Evolutionary conservation across 179 eudicot genomes (phyloP).

Genomic region (Carnegiea gigantea): DNA sequence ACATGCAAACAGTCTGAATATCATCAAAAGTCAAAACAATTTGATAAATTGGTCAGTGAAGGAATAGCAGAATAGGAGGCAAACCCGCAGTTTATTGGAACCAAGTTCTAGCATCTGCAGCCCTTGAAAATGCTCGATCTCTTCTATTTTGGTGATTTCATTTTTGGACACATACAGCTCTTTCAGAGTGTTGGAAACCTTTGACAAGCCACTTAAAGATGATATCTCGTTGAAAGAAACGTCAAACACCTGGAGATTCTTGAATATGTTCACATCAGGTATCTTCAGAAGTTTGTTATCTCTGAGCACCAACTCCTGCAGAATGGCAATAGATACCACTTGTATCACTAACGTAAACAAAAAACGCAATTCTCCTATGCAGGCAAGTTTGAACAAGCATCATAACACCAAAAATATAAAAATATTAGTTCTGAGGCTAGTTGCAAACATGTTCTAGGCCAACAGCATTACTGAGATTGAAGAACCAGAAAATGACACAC

Average conservation of each 20-base stretch:
- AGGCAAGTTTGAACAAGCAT: no score
- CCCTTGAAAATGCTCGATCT: slow-evolving; percentile 77
- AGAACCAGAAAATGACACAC: no score
- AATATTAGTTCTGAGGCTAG: no score
- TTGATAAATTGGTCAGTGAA: no score
- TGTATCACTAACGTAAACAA: not conserved
- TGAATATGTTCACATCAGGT: slow-evolving; percentile 87
- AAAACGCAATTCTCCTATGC: no score
- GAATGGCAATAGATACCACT: slow-evolving; percentile 6
- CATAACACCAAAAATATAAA: no score
- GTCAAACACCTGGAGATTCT: slow-evolving; percentile 75
- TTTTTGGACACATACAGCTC: slow-evolving; percentile 92
- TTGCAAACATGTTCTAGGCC: no score
- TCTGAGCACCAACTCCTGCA: slow-evolving; percentile 89
- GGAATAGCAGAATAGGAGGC: slow-evolving; percentile 19
- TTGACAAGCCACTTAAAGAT: slow-evolving; percentile 67
- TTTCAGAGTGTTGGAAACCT: slow-evolving; percentile 63
- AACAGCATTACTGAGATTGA: no score
- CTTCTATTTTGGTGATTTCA: slow-evolving; percentile 88
- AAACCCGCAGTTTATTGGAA: slow-evolving; percentile 86
- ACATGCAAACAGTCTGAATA: no score
- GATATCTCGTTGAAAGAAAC: slow-evolving; percentile 92
- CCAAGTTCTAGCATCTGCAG: slow-evolving; percentile 96
- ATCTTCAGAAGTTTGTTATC: slow-evolving; percentile 77
- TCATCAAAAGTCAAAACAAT: no score